These are phyloP conservation scores for Zopfia rhizophila DNA, from an alignment of 2,329 filamentous ascomycete genomes.

Conservation along the genomic window DNA sequence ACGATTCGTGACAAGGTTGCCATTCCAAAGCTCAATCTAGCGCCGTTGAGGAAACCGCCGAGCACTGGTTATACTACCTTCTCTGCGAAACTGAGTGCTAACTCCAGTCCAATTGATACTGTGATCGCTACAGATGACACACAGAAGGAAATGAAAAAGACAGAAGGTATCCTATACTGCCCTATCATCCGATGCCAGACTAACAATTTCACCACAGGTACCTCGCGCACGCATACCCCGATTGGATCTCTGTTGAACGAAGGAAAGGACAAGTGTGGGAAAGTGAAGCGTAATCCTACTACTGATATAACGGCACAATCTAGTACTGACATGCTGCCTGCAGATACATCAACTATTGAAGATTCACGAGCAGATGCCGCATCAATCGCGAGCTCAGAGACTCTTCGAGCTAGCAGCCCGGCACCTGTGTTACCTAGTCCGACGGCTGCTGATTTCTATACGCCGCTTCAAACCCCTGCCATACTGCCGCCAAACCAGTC, in stretches of 20 bases:
- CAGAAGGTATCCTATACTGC: no score
- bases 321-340: not conserved
- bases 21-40: conserved; percentile 24
- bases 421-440: conserved; percentile 18
- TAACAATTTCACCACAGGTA: no score
- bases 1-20: conserved; percentile 20
- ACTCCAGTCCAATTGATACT: no score
- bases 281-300: not conserved
- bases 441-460: conserved; percentile 20
- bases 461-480: conserved; percentile 21
- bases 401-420: conserved; percentile 12
- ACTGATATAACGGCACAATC: no score
- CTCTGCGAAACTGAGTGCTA: not conserved
- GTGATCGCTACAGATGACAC: no score
- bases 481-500: not conserved
- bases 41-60: not conserved
- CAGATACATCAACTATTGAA: not conserved
- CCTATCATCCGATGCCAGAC: no score
- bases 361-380: conserved; percentile 2
- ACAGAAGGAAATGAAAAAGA: no score
- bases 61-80: not conserved
- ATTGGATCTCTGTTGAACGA: no score
- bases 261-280: no score
- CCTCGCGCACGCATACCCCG: no score
- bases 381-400: conserved; percentile 17